Conservation (phyloP, 371 early-diverging fungal species). For the Blyttiomyces sp. region DNA sequence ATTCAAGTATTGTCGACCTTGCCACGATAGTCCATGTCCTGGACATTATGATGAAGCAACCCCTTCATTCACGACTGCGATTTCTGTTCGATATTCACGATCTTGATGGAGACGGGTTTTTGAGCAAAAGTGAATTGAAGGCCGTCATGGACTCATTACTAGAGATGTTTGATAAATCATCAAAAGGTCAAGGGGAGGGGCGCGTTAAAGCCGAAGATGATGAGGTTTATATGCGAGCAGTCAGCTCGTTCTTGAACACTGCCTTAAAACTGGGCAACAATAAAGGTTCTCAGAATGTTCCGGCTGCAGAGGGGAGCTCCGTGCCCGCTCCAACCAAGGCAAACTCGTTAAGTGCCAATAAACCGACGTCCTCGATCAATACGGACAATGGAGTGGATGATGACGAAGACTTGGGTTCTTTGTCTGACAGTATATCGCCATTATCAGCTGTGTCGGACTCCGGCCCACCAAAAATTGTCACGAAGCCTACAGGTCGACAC, state of each 20-base stretch:
- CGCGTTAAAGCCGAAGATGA: constrained; percentile 25
- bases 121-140: constrained; percentile 45
- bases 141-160: constrained; percentile 49
- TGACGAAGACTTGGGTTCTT: neutral
- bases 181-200: neutral
- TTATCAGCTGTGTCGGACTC: neutral
- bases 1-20: constrained; percentile 43
- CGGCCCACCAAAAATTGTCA: neutral
- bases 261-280: constrained; percentile 47
- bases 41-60: constrained; percentile 51
- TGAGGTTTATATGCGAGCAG: constrained; percentile 46
- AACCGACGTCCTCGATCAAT: neutral
- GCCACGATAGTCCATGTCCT: constrained; percentile 48
- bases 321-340: neutral
- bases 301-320: neutral
- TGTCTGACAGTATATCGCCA: neutral
- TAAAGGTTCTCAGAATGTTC: constrained; percentile 18
- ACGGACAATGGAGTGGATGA: neutral
- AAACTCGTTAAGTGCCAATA: neutral
- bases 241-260: constrained; percentile 47
- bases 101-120: constrained; percentile 48
- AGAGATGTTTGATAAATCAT: constrained; percentile 41
- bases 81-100: constrained; percentile 53
- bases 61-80: constrained; percentile 42
- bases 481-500: neutral